Conservation (phyloP, 2,329 filamentous ascomycete species). For the Botryosphaeria dothidea region DNA sequence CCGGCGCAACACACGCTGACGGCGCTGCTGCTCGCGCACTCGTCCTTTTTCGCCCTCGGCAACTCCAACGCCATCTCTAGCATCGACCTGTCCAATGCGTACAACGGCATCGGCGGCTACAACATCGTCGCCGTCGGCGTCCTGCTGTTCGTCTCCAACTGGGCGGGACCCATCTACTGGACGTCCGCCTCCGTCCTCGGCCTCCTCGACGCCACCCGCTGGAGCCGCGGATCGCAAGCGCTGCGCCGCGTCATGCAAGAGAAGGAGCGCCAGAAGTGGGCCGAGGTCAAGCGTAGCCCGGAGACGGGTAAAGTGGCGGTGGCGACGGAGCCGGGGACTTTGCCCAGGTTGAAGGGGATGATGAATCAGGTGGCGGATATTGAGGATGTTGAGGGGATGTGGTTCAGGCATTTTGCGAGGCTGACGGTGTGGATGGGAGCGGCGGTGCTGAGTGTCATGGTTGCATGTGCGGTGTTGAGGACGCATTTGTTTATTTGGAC, state of each 20-base stretch:
- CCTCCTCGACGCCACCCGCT: constrained; percentile 15
- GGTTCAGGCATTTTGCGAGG: constrained; percentile 55
- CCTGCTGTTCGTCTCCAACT: constrained; percentile 86
- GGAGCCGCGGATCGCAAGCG: not conserved
- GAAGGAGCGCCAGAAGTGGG: not conserved
- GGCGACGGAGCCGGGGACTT: not conserved
- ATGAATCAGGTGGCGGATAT: not conserved
- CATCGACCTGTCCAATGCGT: constrained; percentile 91
- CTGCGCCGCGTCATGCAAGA: constrained; percentile 10
- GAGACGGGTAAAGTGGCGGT: constrained; percentile 18
- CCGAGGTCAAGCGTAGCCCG: constrained; percentile 16
- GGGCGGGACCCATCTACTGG: constrained; percentile 91
- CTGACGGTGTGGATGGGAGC: constrained; percentile 70
- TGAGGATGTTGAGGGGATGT: not conserved
- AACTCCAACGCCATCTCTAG: constrained; percentile 94
- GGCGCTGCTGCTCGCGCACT: constrained; percentile 74
- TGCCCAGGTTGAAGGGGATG: constrained; percentile 22
- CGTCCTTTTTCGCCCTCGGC: constrained; percentile 85
- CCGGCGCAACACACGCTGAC: constrained; percentile 64
- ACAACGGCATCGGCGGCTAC: constrained; percentile 86
- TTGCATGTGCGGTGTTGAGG: constrained; percentile 77
- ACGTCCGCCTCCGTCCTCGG: constrained; percentile 51
- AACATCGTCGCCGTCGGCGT: constrained; percentile 78
- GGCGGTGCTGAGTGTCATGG: constrained; percentile 76
- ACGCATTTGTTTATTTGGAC: constrained; percentile 98